Conservation (phyloP, 306 rosid genomes). For the Pyrus pyrifolia region DNA sequence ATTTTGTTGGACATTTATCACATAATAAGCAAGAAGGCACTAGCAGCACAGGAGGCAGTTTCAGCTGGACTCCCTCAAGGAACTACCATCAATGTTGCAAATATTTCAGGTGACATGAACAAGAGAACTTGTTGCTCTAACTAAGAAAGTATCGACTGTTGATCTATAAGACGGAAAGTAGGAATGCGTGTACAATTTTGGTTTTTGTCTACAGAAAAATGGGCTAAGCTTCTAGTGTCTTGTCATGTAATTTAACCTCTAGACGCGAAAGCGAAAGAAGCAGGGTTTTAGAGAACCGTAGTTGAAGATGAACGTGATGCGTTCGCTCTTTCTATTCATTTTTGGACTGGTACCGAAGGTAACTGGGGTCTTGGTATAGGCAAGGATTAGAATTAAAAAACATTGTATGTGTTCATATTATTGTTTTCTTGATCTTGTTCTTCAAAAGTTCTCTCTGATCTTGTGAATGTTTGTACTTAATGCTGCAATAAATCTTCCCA, state of each 20-base stretch:
- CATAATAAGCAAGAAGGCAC: slow-evolving; percentile 63
- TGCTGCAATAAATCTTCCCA: not conserved
- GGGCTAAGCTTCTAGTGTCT: slow-evolving; percentile 18
- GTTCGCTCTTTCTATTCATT: not conserved
- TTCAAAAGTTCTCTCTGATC: not conserved
- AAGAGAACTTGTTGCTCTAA: slow-evolving; percentile 63
- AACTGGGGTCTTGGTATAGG: slow-evolving; percentile 3
- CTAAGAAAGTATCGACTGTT: slow-evolving; percentile 9
- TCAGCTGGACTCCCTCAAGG: slow-evolving; percentile 57
- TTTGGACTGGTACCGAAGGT: not conserved
- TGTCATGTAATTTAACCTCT: not conserved
- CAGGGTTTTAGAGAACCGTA: not conserved
- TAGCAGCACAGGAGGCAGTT: slow-evolving; percentile 69
- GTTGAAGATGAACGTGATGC: not conserved
- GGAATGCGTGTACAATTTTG: slow-evolving; percentile 11
- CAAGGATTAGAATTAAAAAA: slow-evolving; percentile 1
- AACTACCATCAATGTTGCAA: slow-evolving; percentile 56
- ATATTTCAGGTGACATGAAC: slow-evolving; percentile 19
- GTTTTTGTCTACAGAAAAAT: slow-evolving; percentile 4
- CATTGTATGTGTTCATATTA: slow-evolving; percentile 1
- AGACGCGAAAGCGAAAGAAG: not conserved
- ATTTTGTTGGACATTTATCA: slow-evolving; percentile 67
- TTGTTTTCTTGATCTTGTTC: not conserved
- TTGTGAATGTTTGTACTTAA: not conserved
- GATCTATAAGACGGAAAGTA: slow-evolving; percentile 4